A percentile compares a stretch with the other conserved stretches of the same genome.
These are phyloP conservation scores for Cyclotella atomus DNA, from an alignment of 108 stramenopile species.

Conservation along the genomic window DNA sequence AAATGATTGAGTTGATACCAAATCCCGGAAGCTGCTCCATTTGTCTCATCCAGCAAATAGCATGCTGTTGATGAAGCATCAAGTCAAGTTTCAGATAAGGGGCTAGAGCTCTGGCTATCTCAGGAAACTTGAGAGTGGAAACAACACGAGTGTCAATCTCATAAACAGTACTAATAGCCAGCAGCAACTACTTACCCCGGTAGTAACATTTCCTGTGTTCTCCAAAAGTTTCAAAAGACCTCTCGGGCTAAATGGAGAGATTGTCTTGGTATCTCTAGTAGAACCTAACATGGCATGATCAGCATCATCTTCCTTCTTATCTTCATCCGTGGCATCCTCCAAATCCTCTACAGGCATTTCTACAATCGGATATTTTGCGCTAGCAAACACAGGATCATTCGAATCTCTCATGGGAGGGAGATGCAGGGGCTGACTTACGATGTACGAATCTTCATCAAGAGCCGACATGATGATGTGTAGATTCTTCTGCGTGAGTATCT, in stretches of 20 bases:
- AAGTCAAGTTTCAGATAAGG: conserved; percentile 50
- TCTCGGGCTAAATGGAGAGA: conserved; percentile 52
- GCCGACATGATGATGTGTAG: conserved; percentile 53
- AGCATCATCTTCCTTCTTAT: conserved; percentile 5
- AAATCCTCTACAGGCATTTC: neutral
- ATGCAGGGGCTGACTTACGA: conserved; percentile 22
- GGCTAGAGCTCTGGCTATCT: conserved; percentile 15
- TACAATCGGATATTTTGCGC: conserved; percentile 24
- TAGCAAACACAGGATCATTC: conserved; percentile 26
- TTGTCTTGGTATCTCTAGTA: conserved; percentile 8
- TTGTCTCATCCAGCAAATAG: conserved; percentile 80
- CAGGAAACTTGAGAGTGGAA: no score
- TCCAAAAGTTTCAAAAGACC: conserved; percentile 66
- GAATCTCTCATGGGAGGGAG: conserved; percentile 12
- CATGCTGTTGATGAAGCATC: conserved; percentile 73
- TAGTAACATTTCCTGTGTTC: conserved; percentile 53
- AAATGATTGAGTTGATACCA: conserved; percentile 76
- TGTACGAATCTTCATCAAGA: conserved; percentile 37
- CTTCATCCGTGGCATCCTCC: conserved; percentile 1
- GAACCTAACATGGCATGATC: conserved; percentile 10
- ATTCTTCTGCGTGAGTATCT: conserved; percentile 31
- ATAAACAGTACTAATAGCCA: no score
- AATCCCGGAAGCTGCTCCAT: conserved; percentile 53
- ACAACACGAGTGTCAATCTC: no score
- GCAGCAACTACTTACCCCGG: neutral